A percentile compares a stretch with the other conserved stretches of the same genome.
phyloP scores from a whole-genome alignment of 2,329 filamentous ascomycete genomes.

The Colletotrichum cereale region DNA sequence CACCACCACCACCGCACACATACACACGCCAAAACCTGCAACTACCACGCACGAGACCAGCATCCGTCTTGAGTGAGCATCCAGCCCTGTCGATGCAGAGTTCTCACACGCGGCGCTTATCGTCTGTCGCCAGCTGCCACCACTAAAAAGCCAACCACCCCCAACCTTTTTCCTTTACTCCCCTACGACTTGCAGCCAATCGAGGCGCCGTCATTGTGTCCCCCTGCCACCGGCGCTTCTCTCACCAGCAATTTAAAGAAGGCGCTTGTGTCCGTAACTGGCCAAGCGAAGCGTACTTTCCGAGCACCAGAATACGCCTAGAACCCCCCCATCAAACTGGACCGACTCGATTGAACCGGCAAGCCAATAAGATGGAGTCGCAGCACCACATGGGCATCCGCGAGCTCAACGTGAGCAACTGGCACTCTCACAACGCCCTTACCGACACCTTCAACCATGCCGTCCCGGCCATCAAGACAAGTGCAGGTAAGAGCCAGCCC shows the following conservation, averaged over 20 bases:
- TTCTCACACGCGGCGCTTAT: conserved; percentile 19
- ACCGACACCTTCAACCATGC: conserved; percentile 66
- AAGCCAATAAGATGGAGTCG: conserved; percentile 51
- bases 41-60: conserved; percentile 34
- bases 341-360: background rate
- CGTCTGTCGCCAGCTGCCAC: conserved; percentile 39
- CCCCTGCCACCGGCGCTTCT: background rate
- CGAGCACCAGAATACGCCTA: background rate
- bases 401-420: conserved; percentile 64
- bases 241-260: background rate
- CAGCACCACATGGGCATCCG: conserved; percentile 56
- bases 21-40: background rate
- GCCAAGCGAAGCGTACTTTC: background rate
- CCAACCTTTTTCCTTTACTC: background rate
- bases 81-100: background rate
- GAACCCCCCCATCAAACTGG: background rate
- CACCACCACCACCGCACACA: background rate
- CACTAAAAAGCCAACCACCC: conserved; percentile 26
- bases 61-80: conserved; percentile 27
- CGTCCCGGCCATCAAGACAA: conserved; percentile 70
- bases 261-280: background rate
- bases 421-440: conserved; percentile 59
- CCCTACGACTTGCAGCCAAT: conserved; percentile 7
- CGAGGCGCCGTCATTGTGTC: background rate
- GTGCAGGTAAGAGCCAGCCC: conserved; percentile 65